phyloP scores from a whole-genome alignment of 352 stramenopile species.

The Phytopythium mirpurense region DNA sequence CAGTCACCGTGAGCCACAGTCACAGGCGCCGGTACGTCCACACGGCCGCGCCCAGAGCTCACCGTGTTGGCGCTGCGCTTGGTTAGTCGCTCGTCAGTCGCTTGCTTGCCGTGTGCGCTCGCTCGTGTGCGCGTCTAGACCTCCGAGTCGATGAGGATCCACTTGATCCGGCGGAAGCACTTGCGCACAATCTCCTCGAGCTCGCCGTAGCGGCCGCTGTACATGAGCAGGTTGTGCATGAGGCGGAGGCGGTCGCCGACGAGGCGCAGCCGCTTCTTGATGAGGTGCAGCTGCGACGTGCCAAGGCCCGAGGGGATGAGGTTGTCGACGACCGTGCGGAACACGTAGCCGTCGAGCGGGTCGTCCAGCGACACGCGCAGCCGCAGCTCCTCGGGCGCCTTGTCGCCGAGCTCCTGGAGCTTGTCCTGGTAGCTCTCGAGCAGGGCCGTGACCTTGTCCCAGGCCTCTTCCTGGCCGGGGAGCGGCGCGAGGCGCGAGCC shows the following conservation, averaged over 20 bases:
- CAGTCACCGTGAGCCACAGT: too few relatives aligned
- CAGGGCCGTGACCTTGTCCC: constrained; percentile 62
- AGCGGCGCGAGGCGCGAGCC: constrained; percentile 52
- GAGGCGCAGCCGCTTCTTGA: constrained; percentile 85
- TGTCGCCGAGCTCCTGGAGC: constrained; percentile 60
- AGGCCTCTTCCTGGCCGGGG: constrained; percentile 66
- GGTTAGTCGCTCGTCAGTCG: neutral
- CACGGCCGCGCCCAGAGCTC: neutral
- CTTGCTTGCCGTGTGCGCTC: neutral
- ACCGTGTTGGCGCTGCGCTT: neutral
- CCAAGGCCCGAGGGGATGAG: constrained; percentile 71
- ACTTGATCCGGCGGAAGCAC: constrained; percentile 90
- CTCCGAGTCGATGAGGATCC: constrained; percentile 89
- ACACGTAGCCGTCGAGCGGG: constrained; percentile 83
- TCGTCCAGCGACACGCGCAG: constrained; percentile 66
- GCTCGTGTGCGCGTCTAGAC: too few relatives aligned
- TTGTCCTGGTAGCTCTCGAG: constrained; percentile 69
- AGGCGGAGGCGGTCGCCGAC: constrained; percentile 82
- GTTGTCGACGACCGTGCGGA: constrained; percentile 85
- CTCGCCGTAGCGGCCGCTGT: constrained; percentile 75
- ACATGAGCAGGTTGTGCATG: constrained; percentile 89
- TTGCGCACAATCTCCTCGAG: constrained; percentile 89
- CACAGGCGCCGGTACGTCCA: too few relatives aligned
- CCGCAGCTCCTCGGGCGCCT: constrained; percentile 57
- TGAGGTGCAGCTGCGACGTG: constrained; percentile 82